Evolutionary conservation across 2,329 filamentous ascomycete species (phyloP), one percentile per base, ranked within the genome.

Genomic region (Hymenoscyphus fraxineus): DNA sequence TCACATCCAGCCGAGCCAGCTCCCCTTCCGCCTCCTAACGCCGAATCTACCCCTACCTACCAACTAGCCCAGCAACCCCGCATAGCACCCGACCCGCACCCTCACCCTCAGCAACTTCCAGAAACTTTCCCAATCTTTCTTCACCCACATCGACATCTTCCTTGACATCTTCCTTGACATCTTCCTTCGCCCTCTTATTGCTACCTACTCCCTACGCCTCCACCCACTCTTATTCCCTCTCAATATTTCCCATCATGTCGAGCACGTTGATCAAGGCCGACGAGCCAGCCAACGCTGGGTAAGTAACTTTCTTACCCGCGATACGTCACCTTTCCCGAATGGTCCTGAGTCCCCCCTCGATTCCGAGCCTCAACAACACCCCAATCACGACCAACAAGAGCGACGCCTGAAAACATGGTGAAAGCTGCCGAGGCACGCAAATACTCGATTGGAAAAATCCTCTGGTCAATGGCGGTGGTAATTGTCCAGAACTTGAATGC

Each of bases 281-380:
- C 66, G 80, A 82, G 69, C 75, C 77, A 68, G 77, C 79, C 63
- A 79, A 78, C 75, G 80, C 80, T 77, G 81, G 81, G 82, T 84
- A 74, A 79, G 82, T 82, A 65, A 56, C 60, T 66, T 67, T 64
- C 64, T 55, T 41, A 16, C 63, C 61, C 54, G 56, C 51, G 70
- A 65, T 72, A 73, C 72, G 72, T 73, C 69, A 73, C 72, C 63
- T 32, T 35, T 19, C 55, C 59, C 40, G 38, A 56, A 58, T 35
- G 27, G 27, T 27, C 27, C 27, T 27, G 27, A 27, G 47, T 40
- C n/a, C 55, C 47, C 60, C 47, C 62, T 22, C 60, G 65, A 51
- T 60, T 61, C 16, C 41, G 61, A 55, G 27, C 38, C n/a, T 38
- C 35, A 59, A 58, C 61, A 60, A 63, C 64, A 38, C 68, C 63